Evolutionary conservation across 371 early-diverging fungal genomes (phyloP), one percentile per base, ranked within the genome.

Genomic region (Homolaphlyctis polyrhiza): DNA sequence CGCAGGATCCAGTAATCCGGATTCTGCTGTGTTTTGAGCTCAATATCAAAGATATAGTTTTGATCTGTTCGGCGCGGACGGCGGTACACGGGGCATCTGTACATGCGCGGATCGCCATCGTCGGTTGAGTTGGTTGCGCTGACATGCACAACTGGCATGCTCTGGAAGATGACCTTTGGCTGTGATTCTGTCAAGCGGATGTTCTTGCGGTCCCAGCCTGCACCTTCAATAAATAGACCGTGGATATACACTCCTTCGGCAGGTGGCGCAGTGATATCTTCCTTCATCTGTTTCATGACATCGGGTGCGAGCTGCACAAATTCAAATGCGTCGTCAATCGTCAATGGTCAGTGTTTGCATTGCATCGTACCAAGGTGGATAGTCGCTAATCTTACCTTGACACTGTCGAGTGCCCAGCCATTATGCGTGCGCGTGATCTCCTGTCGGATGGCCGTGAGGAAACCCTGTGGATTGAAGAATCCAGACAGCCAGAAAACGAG

Each of bases 221-320:
- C 86, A 25, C 86, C 84, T 66, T 85, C 86, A 52, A 85, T 84
- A 60, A 80, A 82, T 30, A 85, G 71, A 23, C 86, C 86, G 64
- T 82, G 76, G 51, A 85, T 82, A 68, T 84, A 85, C 4, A 83
- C 75, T 21, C 86, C 86, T 73, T 85, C 86, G 2, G 74, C 35
- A 3, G 86, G 86, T 23, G 77, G 75, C 2, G 74, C 67, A 1
- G 81, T 79, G 28, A 85, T 81, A 60, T 85, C 85, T 68, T 85
- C 85, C 67, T 85, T 85, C 84, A 83, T 82, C 52, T 85, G 82
- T 62, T 84, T 84, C 77, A 80, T 74, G 13, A 84, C 84, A 62
- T 84, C 86, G 14, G 79, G 70, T 13, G 80, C 76, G 1, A 83
- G 74, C 73, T 76, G 49, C 35, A 21, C 28, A 29, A 51, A 33